phyloP scores from a whole-genome alignment of 2,329 filamentous ascomycete genomes.

The Madurella fahalii region DNA sequence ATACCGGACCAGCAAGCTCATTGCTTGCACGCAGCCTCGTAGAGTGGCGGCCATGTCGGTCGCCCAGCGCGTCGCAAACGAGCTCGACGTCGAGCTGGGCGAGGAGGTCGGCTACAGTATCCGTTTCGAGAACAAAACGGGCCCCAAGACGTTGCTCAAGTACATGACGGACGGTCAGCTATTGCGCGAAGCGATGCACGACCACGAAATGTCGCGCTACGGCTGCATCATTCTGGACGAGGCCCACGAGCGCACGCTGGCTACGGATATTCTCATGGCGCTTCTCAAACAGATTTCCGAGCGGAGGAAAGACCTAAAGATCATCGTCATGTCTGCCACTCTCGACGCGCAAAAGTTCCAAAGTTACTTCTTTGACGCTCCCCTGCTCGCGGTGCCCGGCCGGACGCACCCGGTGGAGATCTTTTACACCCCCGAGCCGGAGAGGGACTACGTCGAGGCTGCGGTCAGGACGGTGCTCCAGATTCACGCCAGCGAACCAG shows the following conservation, averaged over 20 bases:
- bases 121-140: conserved; percentile 94
- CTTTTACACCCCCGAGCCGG: conserved; percentile 95
- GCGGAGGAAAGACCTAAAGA: conserved; percentile 84
- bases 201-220: conserved; percentile 86
- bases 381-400: conserved; percentile 87
- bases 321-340: conserved; percentile 98
- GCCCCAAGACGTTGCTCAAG: conserved; percentile 85
- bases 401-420: conserved; percentile 96
- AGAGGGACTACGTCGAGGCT: conserved; percentile 94
- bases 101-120: conserved; percentile 98
- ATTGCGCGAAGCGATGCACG: conserved; percentile 91
- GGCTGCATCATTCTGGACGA: conserved; percentile 98
- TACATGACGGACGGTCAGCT: conserved; percentile 99
- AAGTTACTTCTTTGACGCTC: conserved; percentile 92
- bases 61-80: conserved; percentile 93
- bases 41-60: conserved; percentile 99
- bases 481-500: conserved; percentile 87
- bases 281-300: conserved; percentile 84
- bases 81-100: conserved; percentile 89
- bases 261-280: conserved; percentile 96
- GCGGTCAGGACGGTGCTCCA: conserved; percentile 92
- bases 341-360: conserved; percentile 98
- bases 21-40: conserved; percentile 95
- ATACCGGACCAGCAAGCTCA: conserved; percentile 78
- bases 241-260: conserved; percentile 94